These are phyloP conservation scores for Penicillium sp. DNA, from an alignment of 2,329 filamentous ascomycete genomes.

Conservation along the genomic window DNA sequence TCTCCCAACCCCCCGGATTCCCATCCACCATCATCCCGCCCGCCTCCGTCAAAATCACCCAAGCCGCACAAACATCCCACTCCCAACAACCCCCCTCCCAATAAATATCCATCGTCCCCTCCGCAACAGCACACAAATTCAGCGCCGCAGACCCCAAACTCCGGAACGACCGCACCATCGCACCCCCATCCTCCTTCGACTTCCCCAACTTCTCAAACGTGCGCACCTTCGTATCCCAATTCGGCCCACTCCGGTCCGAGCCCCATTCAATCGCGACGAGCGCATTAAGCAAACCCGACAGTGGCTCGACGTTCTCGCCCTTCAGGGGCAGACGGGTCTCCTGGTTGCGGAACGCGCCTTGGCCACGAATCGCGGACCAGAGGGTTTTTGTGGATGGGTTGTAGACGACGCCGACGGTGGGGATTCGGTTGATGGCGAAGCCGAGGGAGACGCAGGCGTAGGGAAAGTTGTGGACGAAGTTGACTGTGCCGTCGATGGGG, in stretches of 20 bases:
- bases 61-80: slow-evolving; percentile 67
- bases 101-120: slow-evolving; percentile 60
- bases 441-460: slow-evolving; percentile 63
- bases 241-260: slow-evolving; percentile 56
- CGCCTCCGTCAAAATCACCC: slow-evolving; percentile 62
- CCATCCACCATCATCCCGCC: slow-evolving; percentile 62
- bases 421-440: slow-evolving; percentile 52
- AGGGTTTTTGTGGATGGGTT: slow-evolving; percentile 60
- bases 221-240: slow-evolving; percentile 58
- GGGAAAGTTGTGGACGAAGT: slow-evolving; percentile 64
- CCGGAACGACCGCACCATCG: slow-evolving; percentile 63
- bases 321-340: slow-evolving; percentile 49
- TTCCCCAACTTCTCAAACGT: slow-evolving; percentile 55
- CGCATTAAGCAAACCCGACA: slow-evolving; percentile 53
- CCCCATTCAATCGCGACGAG: slow-evolving; percentile 65
- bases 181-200: slow-evolving; percentile 56
- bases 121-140: slow-evolving; percentile 62
- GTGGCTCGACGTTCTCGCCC: slow-evolving; percentile 42
- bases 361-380: slow-evolving; percentile 58
- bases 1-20: slow-evolving; percentile 59
- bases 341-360: slow-evolving; percentile 54
- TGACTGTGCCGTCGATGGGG: slow-evolving; percentile 66
- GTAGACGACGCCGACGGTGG: slow-evolving; percentile 61
- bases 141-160: slow-evolving; percentile 61
- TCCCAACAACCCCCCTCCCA: slow-evolving; percentile 68